Evolutionary conservation across 2,329 filamentous ascomycete species (phyloP).

Genomic region (Botrytis deweyae): DNA sequence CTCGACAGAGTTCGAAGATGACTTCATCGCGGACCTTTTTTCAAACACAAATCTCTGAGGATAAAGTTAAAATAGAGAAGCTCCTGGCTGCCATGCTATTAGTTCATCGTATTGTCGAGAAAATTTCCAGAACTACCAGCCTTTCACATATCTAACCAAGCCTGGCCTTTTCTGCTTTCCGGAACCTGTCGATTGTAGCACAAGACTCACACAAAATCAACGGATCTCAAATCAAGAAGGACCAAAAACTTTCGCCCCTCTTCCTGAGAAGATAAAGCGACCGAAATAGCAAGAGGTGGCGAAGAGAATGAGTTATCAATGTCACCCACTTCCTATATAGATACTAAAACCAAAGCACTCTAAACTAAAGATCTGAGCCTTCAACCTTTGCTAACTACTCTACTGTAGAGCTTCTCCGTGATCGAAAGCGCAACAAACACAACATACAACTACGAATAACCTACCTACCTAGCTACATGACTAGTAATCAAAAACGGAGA

Average conservation of each 20-base stretch:
- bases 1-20: background rate
- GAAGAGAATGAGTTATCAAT: background rate
- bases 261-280: background rate
- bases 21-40: background rate
- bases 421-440: too few species aligned
- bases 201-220: background rate
- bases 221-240: background rate
- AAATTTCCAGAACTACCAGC: background rate
- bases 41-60: background rate
- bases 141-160: background rate
- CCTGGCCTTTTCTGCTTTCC: rapidly evolving
- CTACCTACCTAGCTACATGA: too few species aligned
- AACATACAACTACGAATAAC: too few species aligned
- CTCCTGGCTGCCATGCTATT: rapidly evolving
- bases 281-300: background rate
- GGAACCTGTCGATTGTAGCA: background rate
- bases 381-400: background rate
- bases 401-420: background rate
- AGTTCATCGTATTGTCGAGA: rapidly evolving
- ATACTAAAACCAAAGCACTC: background rate
- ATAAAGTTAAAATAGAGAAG: too few species aligned
- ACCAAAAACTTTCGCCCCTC: rapidly evolving
- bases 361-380: rapidly evolving
- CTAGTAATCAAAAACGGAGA: too few species aligned
- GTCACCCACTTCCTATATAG: background rate